Evolutionary conservation across 257 asterid species (phyloP), one percentile per base, ranked within the genome.

Genomic region (Voacanga thouarsii): DNA sequence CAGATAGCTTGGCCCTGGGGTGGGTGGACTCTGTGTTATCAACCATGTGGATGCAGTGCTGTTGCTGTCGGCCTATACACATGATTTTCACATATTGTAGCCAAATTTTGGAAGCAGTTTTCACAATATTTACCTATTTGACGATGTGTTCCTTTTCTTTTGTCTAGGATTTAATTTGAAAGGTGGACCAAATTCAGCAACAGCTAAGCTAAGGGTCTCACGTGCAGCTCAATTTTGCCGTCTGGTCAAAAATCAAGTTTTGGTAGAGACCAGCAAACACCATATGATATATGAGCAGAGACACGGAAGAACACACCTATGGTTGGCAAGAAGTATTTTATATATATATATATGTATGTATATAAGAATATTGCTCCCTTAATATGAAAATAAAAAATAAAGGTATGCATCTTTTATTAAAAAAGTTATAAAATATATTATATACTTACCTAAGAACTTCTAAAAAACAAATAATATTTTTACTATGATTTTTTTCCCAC

Each of bases 191-290:
- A 64, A 15, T 14, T 26, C 71, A 70, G 4, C 16, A 18, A 57
- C 45, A 69, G 74, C 56, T 19, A 9, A 37, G 75, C 56, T 68
- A 14, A 65, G 71, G 23, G 24, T 24, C 76, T 24, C 76, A 71
- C 64, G 59, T 57, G 81, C 71, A 78, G 24, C 71, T 78, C 77
- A 78, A 57, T 71, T 45, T 66, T 71, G 81, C 64, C 72, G 72
- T 56, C 67, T 61, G 2, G 64, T 57, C 64, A 57, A 23, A n/a
- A 57, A 57, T 53, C 56, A 51, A 51, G 6, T 18, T 51, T 21
- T 55, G 2, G n/a, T 4, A 60, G 66, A n/a, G 66, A 24, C 37
- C 66, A 60, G 10, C 66, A 60, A 60, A 60, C 18, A 60, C 11
- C 21, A 21, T 21, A 56, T 56, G 24, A 55, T n/a, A n/a, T 47